Percentiles rank a stretch among this genome's conserved stretches.
phyloP scores from a whole-genome alignment of 805 yeast species.

The Pichia eremophila region DNA sequence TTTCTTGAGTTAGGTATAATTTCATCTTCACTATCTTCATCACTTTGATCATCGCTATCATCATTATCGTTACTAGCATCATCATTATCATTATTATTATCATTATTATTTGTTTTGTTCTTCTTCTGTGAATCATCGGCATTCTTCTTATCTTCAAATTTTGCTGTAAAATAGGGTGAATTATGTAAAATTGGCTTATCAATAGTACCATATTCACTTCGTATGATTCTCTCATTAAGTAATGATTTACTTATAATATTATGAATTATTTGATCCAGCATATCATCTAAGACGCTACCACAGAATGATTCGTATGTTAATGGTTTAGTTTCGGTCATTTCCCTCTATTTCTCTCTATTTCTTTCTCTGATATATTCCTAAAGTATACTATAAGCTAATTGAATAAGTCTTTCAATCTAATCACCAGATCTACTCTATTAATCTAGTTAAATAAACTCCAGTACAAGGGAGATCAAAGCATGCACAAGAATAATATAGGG shows the following conservation, averaged over 20 bases:
- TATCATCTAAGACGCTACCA: conserved; percentile 22
- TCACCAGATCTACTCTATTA: too few species aligned
- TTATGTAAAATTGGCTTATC: conserved; percentile 20
- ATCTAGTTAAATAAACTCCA: too few species aligned
- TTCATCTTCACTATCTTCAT: background rate
- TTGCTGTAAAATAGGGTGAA: background rate
- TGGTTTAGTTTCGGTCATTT: conserved; percentile 9
- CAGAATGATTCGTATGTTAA: conserved; percentile 26
- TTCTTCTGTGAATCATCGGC: background rate
- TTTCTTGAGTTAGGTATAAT: background rate
- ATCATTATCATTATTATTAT: background rate
- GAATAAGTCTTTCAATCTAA: too few species aligned
- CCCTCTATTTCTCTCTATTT: background rate
- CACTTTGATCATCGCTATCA: background rate
- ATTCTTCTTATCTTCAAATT: background rate
- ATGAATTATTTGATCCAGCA: conserved; percentile 27
- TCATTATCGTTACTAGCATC: background rate
- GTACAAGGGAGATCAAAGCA: too few species aligned
- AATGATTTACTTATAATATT: conserved; percentile 24
- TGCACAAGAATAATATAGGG: too few species aligned
- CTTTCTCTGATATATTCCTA: too few species aligned
- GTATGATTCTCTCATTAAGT: conserved; percentile 23
- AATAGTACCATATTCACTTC: conserved; percentile 24
- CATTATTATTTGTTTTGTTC: background rate
- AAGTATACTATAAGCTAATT: too few species aligned